Percentiles rank a stretch among this genome's conserved stretches.
phyloP scores from a whole-genome alignment of 345 rosid genomes.

The Brassica cretica region DNA sequence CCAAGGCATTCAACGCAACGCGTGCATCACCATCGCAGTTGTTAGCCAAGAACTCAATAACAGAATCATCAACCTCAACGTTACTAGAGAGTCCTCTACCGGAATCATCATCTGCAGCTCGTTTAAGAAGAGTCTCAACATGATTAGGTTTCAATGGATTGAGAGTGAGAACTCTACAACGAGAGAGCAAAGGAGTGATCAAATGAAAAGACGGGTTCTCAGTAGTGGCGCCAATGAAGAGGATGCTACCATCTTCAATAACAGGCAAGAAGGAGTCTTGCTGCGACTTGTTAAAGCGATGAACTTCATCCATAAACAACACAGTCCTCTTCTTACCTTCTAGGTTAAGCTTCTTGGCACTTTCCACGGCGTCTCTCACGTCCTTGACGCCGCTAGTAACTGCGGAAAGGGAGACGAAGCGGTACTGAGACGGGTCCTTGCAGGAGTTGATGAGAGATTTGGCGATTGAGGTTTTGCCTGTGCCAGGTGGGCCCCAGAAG shows the following conservation, averaged over 20 bases:
- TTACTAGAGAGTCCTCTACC: constrained; percentile 51
- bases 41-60: constrained; percentile 53
- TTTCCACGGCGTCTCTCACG: constrained; percentile 72
- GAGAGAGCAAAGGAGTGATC: constrained; percentile 73
- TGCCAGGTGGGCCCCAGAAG: constrained; percentile 90
- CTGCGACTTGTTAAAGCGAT: constrained; percentile 77
- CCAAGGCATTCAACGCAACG: constrained; percentile 73
- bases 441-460: constrained; percentile 59
- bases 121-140: constrained; percentile 48
- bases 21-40: constrained; percentile 89
- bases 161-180: constrained; percentile 69
- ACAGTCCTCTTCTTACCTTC: constrained; percentile 55
- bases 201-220: constrained; percentile 91
- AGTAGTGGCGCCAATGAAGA: constrained; percentile 81
- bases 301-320: constrained; percentile 83
- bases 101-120: constrained; percentile 52
- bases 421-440: constrained; percentile 42
- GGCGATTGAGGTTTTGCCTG: constrained; percentile 89
- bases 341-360: constrained; percentile 53
- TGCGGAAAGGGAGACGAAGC: constrained; percentile 66
- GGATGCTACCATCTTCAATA: constrained; percentile 81
- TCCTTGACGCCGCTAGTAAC: constrained; percentile 79
- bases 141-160: constrained; percentile 62
- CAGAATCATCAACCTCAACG: constrained; percentile 46
- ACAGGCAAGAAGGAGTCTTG: constrained; percentile 86